phyloP scores from a whole-genome alignment of 1,284 basidiomycete genomes.

The Xerocomus amazonicus region DNA sequence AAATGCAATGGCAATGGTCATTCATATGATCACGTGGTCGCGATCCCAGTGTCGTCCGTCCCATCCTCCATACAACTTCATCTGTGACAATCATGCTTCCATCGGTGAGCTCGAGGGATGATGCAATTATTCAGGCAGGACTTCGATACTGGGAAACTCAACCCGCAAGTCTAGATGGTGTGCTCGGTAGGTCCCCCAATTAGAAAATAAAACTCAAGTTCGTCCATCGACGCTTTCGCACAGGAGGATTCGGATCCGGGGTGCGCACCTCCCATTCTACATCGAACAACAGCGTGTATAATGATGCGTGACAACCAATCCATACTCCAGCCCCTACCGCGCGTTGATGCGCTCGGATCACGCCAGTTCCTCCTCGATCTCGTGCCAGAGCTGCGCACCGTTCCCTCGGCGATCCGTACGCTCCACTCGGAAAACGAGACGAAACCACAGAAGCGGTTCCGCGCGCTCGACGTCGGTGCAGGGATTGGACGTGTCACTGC shows the following conservation, averaged over 20 bases:
- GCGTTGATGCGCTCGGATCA: constrained; percentile 84
- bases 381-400: constrained; percentile 71
- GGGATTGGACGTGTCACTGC: constrained; percentile 89
- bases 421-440: constrained; percentile 14
- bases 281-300: neutral
- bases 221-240: constrained; percentile 16
- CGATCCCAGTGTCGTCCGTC: neutral
- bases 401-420: constrained; percentile 56
- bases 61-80: no score
- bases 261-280: constrained; percentile 38
- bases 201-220: neutral
- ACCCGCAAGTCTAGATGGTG: constrained; percentile 72
- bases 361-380: constrained; percentile 81
- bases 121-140: constrained; percentile 58
- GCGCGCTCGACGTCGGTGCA: constrained; percentile 86
- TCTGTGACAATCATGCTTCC: constrained; percentile 9
- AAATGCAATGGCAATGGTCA: no score
- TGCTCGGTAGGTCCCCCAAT: constrained; percentile 43
- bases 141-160: constrained; percentile 76
- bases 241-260: constrained; percentile 72
- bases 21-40: constrained; percentile 10
- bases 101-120: constrained; percentile 26
- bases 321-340: constrained; percentile 68
- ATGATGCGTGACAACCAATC: neutral
- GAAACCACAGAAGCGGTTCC: constrained; percentile 38